A percentile compares a stretch with the other conserved stretches of the same genome.
phyloP scores from a whole-genome alignment of 2,329 filamentous ascomycete species.

The Alternaria novae-zelandiae region DNA sequence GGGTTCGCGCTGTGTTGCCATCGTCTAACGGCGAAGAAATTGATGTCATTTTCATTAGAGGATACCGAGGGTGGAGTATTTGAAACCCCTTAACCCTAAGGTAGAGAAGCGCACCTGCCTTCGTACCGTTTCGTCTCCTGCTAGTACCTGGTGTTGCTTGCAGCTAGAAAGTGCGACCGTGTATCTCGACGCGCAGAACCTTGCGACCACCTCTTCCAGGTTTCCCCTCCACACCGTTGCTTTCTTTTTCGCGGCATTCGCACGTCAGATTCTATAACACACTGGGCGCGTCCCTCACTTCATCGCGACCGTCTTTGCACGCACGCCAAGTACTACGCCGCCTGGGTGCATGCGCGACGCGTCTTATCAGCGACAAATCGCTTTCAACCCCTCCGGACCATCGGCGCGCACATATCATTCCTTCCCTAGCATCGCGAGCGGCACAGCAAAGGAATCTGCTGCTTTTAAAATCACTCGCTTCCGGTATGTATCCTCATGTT shows the following conservation, averaged over 20 bases:
- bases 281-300: background rate
- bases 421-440: background rate
- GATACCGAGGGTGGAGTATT: background rate
- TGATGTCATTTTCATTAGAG: background rate
- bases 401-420: background rate
- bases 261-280: background rate
- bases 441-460: background rate
- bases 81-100: background rate
- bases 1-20: background rate
- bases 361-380: background rate
- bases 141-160: background rate
- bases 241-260: background rate
- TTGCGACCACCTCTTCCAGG: background rate
- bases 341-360: background rate
- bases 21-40: background rate
- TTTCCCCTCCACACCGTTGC: background rate
- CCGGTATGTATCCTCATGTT: background rate
- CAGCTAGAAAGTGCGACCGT: background rate
- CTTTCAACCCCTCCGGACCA: background rate
- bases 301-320: background rate
- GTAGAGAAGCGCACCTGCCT: background rate
- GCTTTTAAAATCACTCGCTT: background rate
- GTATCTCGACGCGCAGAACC: background rate
- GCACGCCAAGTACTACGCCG: background rate
- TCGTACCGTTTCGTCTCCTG: background rate